Conservation (phyloP, 1,284 basidiomycete genomes). For the Ustilago trichophora region DNA sequence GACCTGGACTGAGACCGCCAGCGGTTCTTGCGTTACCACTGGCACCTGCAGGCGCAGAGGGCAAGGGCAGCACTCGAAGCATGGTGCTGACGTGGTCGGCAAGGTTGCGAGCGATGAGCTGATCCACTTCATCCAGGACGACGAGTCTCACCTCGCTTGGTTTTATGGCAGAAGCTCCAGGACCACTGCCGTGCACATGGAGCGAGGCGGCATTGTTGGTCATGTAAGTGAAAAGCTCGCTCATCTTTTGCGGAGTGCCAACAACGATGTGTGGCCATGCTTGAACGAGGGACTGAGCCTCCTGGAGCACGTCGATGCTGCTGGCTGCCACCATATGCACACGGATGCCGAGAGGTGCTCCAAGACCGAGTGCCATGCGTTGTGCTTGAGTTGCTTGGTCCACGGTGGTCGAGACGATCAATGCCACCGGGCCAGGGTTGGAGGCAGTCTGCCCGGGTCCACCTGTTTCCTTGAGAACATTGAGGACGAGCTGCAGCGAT, state of each 20-base stretch:
- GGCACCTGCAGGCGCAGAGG: constrained; percentile 60
- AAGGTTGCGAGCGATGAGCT: constrained; percentile 93
- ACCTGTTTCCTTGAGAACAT: constrained; percentile 45
- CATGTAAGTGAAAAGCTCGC: constrained; percentile 88
- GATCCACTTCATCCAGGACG: constrained; percentile 96
- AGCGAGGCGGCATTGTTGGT: constrained; percentile 65
- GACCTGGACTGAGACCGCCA: constrained; percentile 25
- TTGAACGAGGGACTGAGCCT: constrained; percentile 49
- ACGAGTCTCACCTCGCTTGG: constrained; percentile 88
- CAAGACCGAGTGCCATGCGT: constrained; percentile 93
- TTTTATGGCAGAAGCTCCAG: constrained; percentile 15
- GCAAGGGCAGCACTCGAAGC: constrained; percentile 85
- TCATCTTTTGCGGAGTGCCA: constrained; percentile 93
- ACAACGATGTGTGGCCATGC: constrained; percentile 84
- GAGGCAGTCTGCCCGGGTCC: constrained; percentile 29
- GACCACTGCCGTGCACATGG: constrained; percentile 12
- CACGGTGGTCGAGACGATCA: constrained; percentile 92
- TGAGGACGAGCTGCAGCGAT: constrained; percentile 55
- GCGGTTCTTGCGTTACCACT: constrained; percentile 3
- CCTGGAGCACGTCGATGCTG: constrained; percentile 47
- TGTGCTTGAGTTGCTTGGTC: constrained; percentile 98
- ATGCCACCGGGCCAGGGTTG: constrained; percentile 69
- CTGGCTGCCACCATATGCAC: constrained; percentile 56
- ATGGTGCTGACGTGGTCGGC: constrained; percentile 94
- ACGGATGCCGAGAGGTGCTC: constrained; percentile 72